Evolutionary conservation across 306 rosid species (phyloP).

Genomic region (Senna siamea): DNA sequence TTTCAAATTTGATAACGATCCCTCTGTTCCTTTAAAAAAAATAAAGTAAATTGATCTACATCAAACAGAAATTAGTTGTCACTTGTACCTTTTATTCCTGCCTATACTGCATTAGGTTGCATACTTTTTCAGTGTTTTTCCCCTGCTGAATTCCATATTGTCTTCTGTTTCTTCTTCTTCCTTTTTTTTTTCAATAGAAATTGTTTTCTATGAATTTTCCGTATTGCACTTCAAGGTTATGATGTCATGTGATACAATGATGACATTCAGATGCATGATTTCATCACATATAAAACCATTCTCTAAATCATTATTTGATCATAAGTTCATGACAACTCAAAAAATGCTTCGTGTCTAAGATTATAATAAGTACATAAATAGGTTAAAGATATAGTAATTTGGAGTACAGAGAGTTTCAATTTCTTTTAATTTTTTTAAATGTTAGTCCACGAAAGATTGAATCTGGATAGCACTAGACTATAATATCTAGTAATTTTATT

Average conservation of each 20-base stretch:
- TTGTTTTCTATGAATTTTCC: not conserved
- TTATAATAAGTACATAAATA: not conserved
- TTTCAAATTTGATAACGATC: no score
- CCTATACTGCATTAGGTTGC: not conserved
- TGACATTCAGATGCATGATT: slow-evolving; percentile 21
- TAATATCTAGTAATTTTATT: no score
- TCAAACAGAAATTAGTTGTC: not conserved
- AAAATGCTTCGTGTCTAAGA: not conserved
- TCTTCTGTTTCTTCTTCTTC: not conserved
- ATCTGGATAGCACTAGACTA: not conserved
- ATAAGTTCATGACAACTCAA: slow-evolving; percentile 16
- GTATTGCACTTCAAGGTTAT: slow-evolving; percentile 8
- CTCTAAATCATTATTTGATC: slow-evolving; percentile 32
- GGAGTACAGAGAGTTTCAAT: not conserved
- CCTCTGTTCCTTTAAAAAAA: not conserved
- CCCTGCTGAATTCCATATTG: not conserved
- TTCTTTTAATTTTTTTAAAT: not conserved
- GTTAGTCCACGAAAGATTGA: not conserved
- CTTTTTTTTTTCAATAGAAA: not conserved
- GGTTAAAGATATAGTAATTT: not conserved
- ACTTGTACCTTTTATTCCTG: slow-evolving; percentile 11
- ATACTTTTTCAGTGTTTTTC: not conserved
- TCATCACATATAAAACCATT: slow-evolving; percentile 36
- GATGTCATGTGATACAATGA: slow-evolving; percentile 36
- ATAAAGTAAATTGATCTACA: not conserved